Evolutionary conservation across 305 asterid genomes (phyloP).

Genomic region (Solanum hybrid): DNA sequence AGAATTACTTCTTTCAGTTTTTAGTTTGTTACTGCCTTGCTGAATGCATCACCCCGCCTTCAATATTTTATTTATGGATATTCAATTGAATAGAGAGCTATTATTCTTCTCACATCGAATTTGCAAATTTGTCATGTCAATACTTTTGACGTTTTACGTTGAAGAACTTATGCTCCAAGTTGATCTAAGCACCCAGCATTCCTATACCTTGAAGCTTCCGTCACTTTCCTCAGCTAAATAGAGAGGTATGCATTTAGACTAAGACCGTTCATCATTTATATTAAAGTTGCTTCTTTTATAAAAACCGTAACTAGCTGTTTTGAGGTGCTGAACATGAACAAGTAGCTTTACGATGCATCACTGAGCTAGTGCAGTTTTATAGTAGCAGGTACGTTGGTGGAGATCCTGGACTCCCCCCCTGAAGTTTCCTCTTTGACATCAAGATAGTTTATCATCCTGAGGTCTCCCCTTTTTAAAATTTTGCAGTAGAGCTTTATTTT

Average conservation of each 20-base stretch:
- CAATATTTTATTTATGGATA: not conserved
- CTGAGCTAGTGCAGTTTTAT: not conserved
- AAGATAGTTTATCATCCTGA: not conserved
- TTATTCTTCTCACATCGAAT: not conserved
- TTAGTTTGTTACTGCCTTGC: not conserved
- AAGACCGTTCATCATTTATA: not conserved
- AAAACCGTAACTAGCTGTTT: not conserved
- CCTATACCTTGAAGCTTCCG: not conserved
- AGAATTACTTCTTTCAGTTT: not conserved
- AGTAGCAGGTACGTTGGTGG: not conserved
- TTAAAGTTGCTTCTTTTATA: not conserved
- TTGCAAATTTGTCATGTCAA: not conserved
- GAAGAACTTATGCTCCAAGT: not conserved
- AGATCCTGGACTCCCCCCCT: not conserved
- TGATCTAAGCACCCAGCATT: not conserved
- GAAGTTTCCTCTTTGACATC: not conserved
- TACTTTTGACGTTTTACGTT: not conserved
- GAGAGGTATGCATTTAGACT: not conserved
- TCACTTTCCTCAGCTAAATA: not conserved
- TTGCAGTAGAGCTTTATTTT: not conserved
- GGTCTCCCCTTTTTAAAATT: not conserved
- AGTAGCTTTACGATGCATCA: not conserved
- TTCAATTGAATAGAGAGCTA: not conserved
- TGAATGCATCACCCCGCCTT: not conserved
- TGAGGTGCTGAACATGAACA: not conserved